Evolutionary conservation across 441 rosid species (phyloP), one percentile per base, ranked within the genome.

Genomic region (Brassica hybrid): DNA sequence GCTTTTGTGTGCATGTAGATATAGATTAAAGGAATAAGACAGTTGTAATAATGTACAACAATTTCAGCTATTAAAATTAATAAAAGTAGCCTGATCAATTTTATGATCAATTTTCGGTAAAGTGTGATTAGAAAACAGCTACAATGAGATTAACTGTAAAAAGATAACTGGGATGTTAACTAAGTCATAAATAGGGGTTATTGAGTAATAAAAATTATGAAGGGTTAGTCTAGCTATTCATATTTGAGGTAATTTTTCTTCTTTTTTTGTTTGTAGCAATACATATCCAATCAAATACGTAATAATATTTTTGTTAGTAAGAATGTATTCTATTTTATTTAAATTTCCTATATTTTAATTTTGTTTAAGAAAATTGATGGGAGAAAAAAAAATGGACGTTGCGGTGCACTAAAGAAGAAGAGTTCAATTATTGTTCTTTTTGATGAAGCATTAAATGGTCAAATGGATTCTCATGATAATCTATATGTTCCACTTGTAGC

Each of bases 401-500:
- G n/a, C 34, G 69, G 34, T 25, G 73, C 65, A 72, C 64, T 60
- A 67, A 72, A 72, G 73, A 67, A 59, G 43, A 34, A 38, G 77
- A 66, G 77, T 41, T 43, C 50, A 78, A 72, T 78, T 36, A 73
- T 73, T 78, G 74, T 67, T 63, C 77, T 60, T 68, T 60, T n/a
- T 36, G 43, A 34, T 59, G 72, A 36, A 48, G 41, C 25, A 17
- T 71, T 70, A 12, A 30, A 67, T 36, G 70, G 81, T 73, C 77
- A 67, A 72, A 78, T 59, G n/a, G n/a, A n/a, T 23, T 14, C 12
- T 23, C 3, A 67, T 34, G 71, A 79, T 73, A 79, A 79, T 79
- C 81, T 79, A 73, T 41, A 73, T 61, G 74, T 73, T 78, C 74
- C 78, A 78, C 78, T 78, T 67, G 61, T 67, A 32, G 61, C 69